phyloP scores from a whole-genome alignment of 2,329 filamentous ascomycete species.

The Arthrobotrys conoides region DNA sequence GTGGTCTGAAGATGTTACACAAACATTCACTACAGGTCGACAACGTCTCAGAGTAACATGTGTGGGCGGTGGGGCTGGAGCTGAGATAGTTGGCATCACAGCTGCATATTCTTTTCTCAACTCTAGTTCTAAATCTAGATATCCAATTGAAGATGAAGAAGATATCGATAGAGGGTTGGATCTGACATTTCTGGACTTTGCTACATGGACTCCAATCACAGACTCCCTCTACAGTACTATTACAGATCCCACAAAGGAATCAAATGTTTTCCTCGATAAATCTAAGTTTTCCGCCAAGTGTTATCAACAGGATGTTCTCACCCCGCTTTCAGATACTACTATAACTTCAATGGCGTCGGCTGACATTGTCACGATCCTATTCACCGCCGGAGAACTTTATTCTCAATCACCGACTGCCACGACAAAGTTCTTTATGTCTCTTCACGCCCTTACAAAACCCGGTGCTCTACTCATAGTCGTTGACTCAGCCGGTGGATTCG shows the following conservation, averaged over 20 bases:
- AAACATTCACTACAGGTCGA: neutral
- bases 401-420: slow-evolving; percentile 80
- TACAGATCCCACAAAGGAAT: slow-evolving; percentile 69
- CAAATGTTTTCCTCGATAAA: slow-evolving; percentile 69
- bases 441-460: slow-evolving; percentile 66
- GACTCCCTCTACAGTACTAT: slow-evolving; percentile 73
- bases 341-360: slow-evolving; percentile 64
- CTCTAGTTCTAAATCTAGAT: no score
- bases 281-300: slow-evolving; percentile 68
- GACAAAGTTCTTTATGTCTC: slow-evolving; percentile 79
- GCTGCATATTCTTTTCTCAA: slow-evolving; percentile 56
- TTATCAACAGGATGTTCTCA: slow-evolving; percentile 70
- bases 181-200: slow-evolving; percentile 80
- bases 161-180: slow-evolving; percentile 14
- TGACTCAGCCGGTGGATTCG: slow-evolving; percentile 58
- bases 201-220: slow-evolving; percentile 79
- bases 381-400: slow-evolving; percentile 96
- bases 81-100: slow-evolving; percentile 68
- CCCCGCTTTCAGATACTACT: slow-evolving; percentile 48
- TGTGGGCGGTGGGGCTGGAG: slow-evolving; percentile 77
- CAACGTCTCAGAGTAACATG: slow-evolving; percentile 69
- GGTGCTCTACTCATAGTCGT: slow-evolving; percentile 47
- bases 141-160: neutral
- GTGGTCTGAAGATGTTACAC: slow-evolving; percentile 48
- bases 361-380: slow-evolving; percentile 83